These are phyloP conservation scores for Pyricularia grisea DNA, from an alignment of 2,329 filamentous ascomycete species.

Conservation along the genomic window DNA sequence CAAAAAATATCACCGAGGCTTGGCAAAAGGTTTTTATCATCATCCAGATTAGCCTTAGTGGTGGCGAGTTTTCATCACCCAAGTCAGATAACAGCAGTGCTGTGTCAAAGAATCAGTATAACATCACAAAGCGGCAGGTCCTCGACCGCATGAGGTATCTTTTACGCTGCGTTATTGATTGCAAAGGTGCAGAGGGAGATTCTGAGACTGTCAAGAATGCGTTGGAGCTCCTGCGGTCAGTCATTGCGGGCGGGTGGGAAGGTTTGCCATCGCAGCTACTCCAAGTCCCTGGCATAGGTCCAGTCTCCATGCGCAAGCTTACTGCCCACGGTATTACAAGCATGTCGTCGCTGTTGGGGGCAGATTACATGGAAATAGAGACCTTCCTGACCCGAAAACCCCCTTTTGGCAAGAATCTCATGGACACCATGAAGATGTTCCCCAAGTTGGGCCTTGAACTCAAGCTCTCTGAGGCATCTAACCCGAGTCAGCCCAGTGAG, in stretches of 20 bases:
- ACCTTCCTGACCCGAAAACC: constrained; percentile 68
- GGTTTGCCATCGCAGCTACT: constrained; percentile 70
- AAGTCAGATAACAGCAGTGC: constrained; percentile 39
- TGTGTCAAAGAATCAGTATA: constrained; percentile 45
- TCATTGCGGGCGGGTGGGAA: constrained; percentile 74
- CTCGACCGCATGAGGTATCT: constrained; percentile 62
- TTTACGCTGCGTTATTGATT: constrained; percentile 68
- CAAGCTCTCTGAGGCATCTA: constrained; percentile 21
- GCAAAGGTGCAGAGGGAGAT: constrained; percentile 48
- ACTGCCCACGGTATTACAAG: constrained; percentile 59
- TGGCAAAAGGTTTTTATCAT: constrained; percentile 71
- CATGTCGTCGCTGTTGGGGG: constrained; percentile 58
- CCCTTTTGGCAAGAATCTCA: constrained; percentile 66
- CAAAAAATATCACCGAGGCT: constrained; percentile 50
- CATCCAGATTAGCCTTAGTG: constrained; percentile 66
- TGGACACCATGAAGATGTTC: constrained; percentile 58
- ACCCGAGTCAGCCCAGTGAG: constrained; percentile 20
- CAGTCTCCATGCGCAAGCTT: constrained; percentile 66
- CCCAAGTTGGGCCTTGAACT: constrained; percentile 43
- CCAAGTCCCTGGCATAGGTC: constrained; percentile 72
- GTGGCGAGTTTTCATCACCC: constrained; percentile 47
- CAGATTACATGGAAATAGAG: constrained; percentile 67
- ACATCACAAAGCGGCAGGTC: constrained; percentile 51
- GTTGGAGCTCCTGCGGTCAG: constrained; percentile 67
- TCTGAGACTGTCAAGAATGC: constrained; percentile 55